Percentiles rank a stretch among this genome's conserved stretches.
Evolutionary conservation across 139 green algal species (phyloP).

Genomic region (Gonium pectorale): DNA sequence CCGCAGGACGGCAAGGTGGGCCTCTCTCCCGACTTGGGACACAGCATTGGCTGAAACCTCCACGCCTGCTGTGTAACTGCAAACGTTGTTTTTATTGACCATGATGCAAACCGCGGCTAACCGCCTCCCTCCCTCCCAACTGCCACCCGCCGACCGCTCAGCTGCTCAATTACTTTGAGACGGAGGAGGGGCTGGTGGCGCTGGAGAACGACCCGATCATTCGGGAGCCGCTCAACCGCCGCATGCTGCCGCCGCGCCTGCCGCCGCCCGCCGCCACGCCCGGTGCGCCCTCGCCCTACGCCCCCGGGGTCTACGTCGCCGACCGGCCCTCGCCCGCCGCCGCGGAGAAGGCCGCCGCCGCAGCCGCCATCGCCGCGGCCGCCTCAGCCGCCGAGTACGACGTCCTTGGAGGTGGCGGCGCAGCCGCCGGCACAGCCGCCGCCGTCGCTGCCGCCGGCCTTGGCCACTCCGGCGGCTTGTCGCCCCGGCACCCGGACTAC

Average conservation of each 20-base stretch:
- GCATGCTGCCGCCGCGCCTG: conserved; percentile 48
- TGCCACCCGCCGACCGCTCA: not conserved
- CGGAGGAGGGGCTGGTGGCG: conserved; percentile 67
- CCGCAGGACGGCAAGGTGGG: conserved; percentile 46
- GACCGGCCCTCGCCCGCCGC: conserved; percentile 1
- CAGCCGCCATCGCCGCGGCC: not conserved
- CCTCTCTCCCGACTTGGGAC: no score
- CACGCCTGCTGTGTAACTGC: no score
- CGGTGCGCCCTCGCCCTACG: conserved; percentile 29
- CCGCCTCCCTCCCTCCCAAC: no score
- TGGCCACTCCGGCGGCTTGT: not conserved
- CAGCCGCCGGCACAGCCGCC: not conserved
- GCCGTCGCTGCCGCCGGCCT: not conserved
- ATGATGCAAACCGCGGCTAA: no score
- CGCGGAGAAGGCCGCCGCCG: not conserved
- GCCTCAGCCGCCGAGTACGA: not conserved
- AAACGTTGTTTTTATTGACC: no score
- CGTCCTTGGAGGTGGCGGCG: not conserved
- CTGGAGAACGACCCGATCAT: conserved; percentile 51
- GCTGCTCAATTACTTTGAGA: conserved; percentile 60
- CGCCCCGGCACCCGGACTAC: conserved; percentile 40
- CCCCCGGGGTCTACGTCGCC: conserved; percentile 45
- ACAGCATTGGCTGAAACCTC: no score
- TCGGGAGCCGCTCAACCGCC: conserved; percentile 32
- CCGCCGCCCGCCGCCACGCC: conserved; percentile 39